Evolutionary conservation across 176 grass and related monocot genomes (phyloP), one percentile per base, ranked within the genome.

Genomic region (Lolium perenne): DNA sequence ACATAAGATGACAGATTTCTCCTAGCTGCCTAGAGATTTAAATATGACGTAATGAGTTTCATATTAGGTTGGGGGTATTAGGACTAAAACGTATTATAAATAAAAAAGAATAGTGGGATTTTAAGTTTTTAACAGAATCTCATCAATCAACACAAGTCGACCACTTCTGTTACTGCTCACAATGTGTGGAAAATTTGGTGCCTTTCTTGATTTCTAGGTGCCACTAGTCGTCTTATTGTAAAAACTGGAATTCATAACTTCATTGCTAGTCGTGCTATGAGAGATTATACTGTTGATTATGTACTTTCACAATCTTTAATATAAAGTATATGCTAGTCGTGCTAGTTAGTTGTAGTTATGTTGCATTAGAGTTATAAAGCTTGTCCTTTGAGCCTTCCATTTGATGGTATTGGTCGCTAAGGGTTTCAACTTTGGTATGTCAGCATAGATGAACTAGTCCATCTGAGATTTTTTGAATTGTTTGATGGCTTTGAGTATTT

Each of bases 361-460:
- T 16, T 80, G 38, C 60, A 48, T 47, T 71, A 59, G 35, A 71
- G 16, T 71, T 59, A 29, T 53, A 43, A 16, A 17, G 10, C 7
- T 2, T 78, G 40, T 51, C 69, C 23, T 78, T 71, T 62, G 13
- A 14, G 51, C 10, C 29, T 1, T 64, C 22, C 3, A 15, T 89
- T 70, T 61, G 3, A 75, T 84, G 70, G 11, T 10, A 16, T 62
- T 79, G 10, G 5, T 50, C 12, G 47, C 11, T 73, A 59, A 40
- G 11, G 35, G 54, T 60, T 85, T 15, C 14, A 45, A 9, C 47
- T 79, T 80, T 58, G 17, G 38, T 88, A 46, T 69, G 35, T 17
- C 49, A 38, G 35, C 67, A 35, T 45, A 45, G 6, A 5, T n/a
- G 11, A 21, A 73, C 0, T 46, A 6, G 5, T 38, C 1, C 9